Conservation (phyloP, 2,329 filamentous ascomycete species). For the Biscogniauxia marginata region DNA sequence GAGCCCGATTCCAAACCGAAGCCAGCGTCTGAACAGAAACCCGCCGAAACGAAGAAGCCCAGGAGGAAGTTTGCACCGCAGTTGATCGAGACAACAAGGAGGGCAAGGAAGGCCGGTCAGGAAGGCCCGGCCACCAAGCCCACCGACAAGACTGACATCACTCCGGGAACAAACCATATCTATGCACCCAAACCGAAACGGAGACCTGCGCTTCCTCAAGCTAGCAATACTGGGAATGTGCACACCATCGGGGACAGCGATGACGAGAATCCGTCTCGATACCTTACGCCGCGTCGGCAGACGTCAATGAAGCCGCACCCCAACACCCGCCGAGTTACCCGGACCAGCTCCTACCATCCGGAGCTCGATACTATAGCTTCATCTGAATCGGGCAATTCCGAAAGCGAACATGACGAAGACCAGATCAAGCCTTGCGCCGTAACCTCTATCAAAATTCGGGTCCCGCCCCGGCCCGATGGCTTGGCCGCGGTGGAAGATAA, state of each 20-base stretch:
- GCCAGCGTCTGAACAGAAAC: background rate
- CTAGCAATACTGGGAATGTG: slow-evolving; percentile 23
- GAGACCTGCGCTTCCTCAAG: slow-evolving; percentile 23
- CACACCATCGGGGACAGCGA: slow-evolving; percentile 23
- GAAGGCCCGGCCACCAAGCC: slow-evolving; percentile 59
- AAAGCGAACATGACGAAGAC: slow-evolving; percentile 24
- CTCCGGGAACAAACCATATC: slow-evolving; percentile 61
- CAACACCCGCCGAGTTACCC: slow-evolving; percentile 40
- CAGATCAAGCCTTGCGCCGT: slow-evolving; percentile 9
- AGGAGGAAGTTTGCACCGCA: slow-evolving; percentile 69
- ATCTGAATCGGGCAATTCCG: slow-evolving; percentile 45
- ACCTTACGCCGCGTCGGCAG: slow-evolving; percentile 39
- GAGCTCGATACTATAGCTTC: slow-evolving; percentile 43
- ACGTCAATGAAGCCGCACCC: slow-evolving; percentile 39
- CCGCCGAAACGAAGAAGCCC: slow-evolving; percentile 24
- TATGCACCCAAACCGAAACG: slow-evolving; percentile 49
- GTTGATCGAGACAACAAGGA: slow-evolving; percentile 75
- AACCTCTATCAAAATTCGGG: background rate
- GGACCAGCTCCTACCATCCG: slow-evolving; percentile 40
- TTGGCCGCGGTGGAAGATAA: slow-evolving; percentile 1
- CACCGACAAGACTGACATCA: slow-evolving; percentile 71
- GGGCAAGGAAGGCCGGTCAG: slow-evolving; percentile 67
- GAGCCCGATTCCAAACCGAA: slow-evolving; percentile 19
- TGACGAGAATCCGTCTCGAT: slow-evolving; percentile 35
- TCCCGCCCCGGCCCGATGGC: background rate